Base-by-base conservation (phyloP, 495 filamentous ascomycete species). In the Corynascus novoguineensis region DNA sequence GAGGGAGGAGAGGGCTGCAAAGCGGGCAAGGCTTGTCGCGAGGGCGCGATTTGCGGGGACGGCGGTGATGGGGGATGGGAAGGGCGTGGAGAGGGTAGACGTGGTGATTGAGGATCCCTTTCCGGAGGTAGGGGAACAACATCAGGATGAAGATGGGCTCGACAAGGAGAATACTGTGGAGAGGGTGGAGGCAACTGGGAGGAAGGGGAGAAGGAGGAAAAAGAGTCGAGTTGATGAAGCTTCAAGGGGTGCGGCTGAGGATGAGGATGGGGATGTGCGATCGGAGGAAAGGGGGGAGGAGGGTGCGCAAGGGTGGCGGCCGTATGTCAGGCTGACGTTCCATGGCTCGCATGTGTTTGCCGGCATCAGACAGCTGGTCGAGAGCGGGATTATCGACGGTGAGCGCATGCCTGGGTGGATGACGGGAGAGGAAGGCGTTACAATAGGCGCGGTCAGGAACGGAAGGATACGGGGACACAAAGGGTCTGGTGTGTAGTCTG, bases 391-490 rank as follows among this genome's bases (percentile, higher is more conserved):
- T 14, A 69, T 93, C 12, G 82, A 92, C 62, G 86, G 87, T 0
- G 79, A 82, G 68, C 78, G 73, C 22, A 92, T 95, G 83, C 90
- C 90, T 0, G 87, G 89, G 0, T 96, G 90, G 90, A 86, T 95
- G 85, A 92, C 89, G 1, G 90, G 90, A 1, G 89, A 95, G 64
- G 89, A 88, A 21, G 87, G 83, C 0, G 83, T 95, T 4, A 92
- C 85, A 60, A 71, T 84, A 41, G 88, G 86, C 1, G 78, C 80
- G 38, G 82, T 95, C 0, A 79, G 76, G 51, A 64, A 77, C 41
- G 87, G 89, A 4, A 79, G 78, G 61, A 83, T 83, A 55, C 66
- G 66, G 37, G 80, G 78, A 2, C 65, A 73, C 52, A 77, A 71
- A 53, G 77, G 77, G 6, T 76, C 73, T 8, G 78, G 74, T 2